Conservation (phyloP, 306 rosid genomes). For the Crotalaria pallida region DNA sequence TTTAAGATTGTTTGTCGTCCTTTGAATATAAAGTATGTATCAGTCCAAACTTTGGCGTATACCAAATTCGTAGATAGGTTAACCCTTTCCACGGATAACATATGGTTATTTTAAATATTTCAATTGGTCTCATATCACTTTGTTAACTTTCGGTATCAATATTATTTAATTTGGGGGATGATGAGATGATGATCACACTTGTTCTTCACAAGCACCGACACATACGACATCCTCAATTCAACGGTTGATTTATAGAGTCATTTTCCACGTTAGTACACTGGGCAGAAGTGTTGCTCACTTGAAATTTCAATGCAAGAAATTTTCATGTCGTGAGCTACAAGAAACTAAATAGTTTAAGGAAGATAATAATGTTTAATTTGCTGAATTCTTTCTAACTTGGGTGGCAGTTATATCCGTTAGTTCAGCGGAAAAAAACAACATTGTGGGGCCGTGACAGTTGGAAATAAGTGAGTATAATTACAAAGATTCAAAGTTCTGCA, state of each 20-base stretch:
- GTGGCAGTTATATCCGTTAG: background rate
- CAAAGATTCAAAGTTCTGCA: background rate
- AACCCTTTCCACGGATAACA: no score
- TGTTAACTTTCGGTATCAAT: background rate
- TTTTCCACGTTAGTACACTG: background rate
- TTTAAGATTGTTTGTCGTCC: no score
- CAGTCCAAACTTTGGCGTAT: no score
- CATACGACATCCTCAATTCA: background rate
- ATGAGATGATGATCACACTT: background rate
- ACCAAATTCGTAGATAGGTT: no score
- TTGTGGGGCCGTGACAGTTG: background rate
- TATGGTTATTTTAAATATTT: background rate
- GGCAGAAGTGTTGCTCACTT: background rate
- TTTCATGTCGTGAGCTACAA: background rate
- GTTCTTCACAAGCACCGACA: background rate
- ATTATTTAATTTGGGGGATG: background rate
- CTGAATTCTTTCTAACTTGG: background rate
- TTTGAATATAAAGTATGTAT: no score
- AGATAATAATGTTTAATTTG: background rate
- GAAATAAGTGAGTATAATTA: background rate
- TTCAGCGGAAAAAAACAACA: background rate
- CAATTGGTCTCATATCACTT: background rate
- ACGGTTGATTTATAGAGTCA: background rate
- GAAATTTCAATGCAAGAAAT: background rate
- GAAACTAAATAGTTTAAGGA: background rate